These are phyloP conservation scores for Bipolaris sorokiniana DNA, from an alignment of 2,329 filamentous ascomycete species.

Conservation along the genomic window DNA sequence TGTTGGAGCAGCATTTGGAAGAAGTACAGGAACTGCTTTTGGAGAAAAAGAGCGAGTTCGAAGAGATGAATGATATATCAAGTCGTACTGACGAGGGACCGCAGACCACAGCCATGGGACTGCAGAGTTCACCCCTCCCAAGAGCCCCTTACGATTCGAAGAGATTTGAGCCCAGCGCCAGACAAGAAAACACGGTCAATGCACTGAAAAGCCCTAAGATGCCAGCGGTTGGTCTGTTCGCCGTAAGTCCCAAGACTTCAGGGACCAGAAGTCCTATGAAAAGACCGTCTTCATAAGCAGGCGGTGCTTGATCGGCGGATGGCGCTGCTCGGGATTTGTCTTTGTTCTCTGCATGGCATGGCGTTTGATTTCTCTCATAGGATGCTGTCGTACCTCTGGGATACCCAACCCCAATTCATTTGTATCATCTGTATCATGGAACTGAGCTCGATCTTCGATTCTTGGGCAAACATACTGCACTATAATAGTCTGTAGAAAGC, in stretches of 20 bases:
- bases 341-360: conserved; percentile 16
- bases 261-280: conserved; percentile 32
- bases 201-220: conserved; percentile 26
- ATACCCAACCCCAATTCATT: neutral
- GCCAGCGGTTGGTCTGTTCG: conserved; percentile 41
- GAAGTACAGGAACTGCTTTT: conserved; percentile 58
- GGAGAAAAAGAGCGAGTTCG: conserved; percentile 50
- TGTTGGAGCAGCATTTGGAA: conserved; percentile 61
- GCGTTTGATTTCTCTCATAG: conserved; percentile 5
- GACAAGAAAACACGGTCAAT: conserved; percentile 22
- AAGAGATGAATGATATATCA: conserved; percentile 28
- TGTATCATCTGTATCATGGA: conserved; percentile 1
- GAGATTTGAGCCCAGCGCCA: conserved; percentile 4
- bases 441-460: neutral
- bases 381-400: neutral
- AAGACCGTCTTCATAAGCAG: conserved; percentile 27
- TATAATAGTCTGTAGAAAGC: neutral
- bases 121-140: conserved; percentile 34
- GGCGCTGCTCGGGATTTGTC: neutral
- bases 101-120: conserved; percentile 13
- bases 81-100: conserved; percentile 30
- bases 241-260: conserved; percentile 34
- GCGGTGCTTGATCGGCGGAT: neutral
- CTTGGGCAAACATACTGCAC: conserved; percentile 1
- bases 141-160: conserved; percentile 19